Base-by-base conservation (phyloP, 2,329 filamentous ascomycete genomes). In the Clarireedia monteithiana region DNA sequence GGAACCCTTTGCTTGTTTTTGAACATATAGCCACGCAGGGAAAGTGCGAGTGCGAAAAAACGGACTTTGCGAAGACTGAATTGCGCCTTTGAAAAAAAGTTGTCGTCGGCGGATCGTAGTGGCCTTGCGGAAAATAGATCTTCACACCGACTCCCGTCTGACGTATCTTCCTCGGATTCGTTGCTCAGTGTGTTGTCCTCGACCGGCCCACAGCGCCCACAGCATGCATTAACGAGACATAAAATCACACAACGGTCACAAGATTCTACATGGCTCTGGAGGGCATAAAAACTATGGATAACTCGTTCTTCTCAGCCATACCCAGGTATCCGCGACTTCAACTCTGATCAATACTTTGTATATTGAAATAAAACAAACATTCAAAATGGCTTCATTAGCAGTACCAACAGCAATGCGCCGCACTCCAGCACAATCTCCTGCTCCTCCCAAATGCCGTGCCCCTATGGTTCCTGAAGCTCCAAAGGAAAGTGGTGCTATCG, bases 401-500 rank as follows among this genome's bases (percentile, higher is more conserved):
- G 15, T 48, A 48, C 46, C 26, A 20, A 24, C 24, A 30, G 7
- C 7, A 5, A 7, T 6, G 26, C 5, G 26, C 5, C 5, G 26
- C 5, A 6, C 26, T 27, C 26, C 26, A 5, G 26, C 26, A 5
- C 26, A 27, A 27, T 27, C 26, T 7, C 26, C 26, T 6, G 7
- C 5, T 27, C 26, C 51, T 48, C 36, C 45, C 10, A 39, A 20
- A 27, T 45, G 49, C 15, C 34, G 46, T 14, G 53, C 56, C 15
- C 59, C 61, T 26, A 49, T 48, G 27, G 30, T 59, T 9, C 49
- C 56, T 15, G 63, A 63, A 59, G 58, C 62, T 23, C 63, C 62
- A 3, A 64, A 61, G 44, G 65, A 66, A 49, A 62, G 60, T n/a
- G 59, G 60, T n/a, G 59, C 60, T 17, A 24, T 66, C 24, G 57